Percentiles rank a stretch among this genome's conserved stretches.
Evolutionary conservation across 257 asterid species (phyloP).

Genomic region (Solanum gracilifrons): DNA sequence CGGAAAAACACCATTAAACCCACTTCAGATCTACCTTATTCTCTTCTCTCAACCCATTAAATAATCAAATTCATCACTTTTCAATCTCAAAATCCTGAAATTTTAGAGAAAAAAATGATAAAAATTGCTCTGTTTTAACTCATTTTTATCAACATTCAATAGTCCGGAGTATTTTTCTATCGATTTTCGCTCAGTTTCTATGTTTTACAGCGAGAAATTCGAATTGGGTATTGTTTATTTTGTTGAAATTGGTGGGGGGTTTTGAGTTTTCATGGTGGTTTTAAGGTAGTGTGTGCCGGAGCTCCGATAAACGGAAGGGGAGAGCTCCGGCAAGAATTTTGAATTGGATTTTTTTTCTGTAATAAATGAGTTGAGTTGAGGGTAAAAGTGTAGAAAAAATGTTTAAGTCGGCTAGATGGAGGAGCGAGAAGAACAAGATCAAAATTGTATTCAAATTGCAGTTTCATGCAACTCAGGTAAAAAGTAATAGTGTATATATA

Average conservation of each 20-base stretch:
- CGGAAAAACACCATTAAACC: not conserved
- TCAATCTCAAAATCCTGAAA: constrained; percentile 6
- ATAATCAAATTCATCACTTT: constrained; percentile 3
- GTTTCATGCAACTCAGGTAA: constrained; percentile 95
- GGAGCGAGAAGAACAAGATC: constrained; percentile 88
- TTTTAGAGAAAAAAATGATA: not conserved
- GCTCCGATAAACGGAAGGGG: constrained; percentile 34
- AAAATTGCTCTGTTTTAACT: not conserved
- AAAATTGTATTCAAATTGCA: constrained; percentile 80
- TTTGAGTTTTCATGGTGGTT: constrained; percentile 18
- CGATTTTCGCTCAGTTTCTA: not conserved
- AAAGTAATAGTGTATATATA: not conserved
- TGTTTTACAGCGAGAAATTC: not conserved
- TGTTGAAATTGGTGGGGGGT: not conserved
- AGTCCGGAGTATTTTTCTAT: not conserved
- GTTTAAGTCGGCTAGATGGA: constrained; percentile 91
- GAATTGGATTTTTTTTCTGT: not conserved
- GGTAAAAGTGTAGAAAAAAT: constrained; percentile 25
- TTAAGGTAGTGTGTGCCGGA: constrained; percentile 60
- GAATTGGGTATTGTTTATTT: constrained; percentile 13
- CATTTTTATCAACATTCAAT: not conserved
- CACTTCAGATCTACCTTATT: constrained; percentile 28
- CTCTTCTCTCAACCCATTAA: constrained; percentile 1
- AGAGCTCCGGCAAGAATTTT: constrained; percentile 35
- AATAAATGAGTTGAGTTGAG: constrained; percentile 10